Evolutionary conservation across 495 filamentous ascomycete genomes (phyloP), one percentile per base, ranked within the genome.

Genomic region (Sphaerosporella brunnea): DNA sequence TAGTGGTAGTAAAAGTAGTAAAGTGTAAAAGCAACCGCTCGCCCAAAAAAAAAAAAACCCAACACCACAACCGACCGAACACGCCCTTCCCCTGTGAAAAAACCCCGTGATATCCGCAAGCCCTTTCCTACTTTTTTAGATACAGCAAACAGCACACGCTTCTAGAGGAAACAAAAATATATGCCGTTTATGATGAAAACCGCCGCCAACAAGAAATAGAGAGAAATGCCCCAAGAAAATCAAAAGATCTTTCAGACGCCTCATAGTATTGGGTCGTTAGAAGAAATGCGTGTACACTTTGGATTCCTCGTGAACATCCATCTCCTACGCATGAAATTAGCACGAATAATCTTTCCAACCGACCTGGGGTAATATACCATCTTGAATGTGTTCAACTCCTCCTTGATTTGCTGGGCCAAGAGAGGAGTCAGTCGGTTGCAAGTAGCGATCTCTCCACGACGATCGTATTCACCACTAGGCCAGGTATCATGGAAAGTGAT

Each of bases 221-320:
- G 5, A 20, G 16, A 39, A 5, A 39, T 15, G 16, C 19, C 8
- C 36, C 36, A 20, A 8, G 36, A 39, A 7, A 39, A 39, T 7
- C 5, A 43, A 20, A 43, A 43, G 24, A 43, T 46, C 30, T 23
- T 36, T 42, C 42, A 21, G 24, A 38, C 38, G 38, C 36, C 26
- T 45, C 16, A 7, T 52, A 40, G 35, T 49, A 45, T 35, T 40
- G 53, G 51, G 48, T 48, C 68, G 56, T 73, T 64, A 99, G 69
- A 99, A 94, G 74, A 96, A 99, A 73, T 99, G 90, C 56, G 90
- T 99, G 71, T 96, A 93, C 54, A 94, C 82, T 66, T 96, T 96
- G 47, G 92, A 96, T 63, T 80, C 81, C 67, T 94, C 86, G 62
- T 99, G 90, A 61, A 99, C 90, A 70, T 96, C 90, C 90, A 99